Base-by-base conservation (phyloP, 2,329 filamentous ascomycete species). In the Colletotrichum spinosum region DNA sequence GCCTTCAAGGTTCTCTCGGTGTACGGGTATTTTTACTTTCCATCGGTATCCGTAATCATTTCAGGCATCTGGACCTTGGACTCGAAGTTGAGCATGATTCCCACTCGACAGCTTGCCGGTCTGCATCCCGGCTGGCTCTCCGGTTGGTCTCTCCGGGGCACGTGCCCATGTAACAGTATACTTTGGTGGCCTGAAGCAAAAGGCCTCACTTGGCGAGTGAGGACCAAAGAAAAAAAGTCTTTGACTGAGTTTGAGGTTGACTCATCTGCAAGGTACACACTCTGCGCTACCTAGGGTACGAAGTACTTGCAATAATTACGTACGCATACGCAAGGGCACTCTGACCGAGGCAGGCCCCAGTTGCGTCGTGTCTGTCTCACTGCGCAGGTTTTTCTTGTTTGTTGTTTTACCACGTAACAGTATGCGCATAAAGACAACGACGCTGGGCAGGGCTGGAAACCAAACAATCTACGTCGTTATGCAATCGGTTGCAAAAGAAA, bases 161-260 rank as follows among this genome's bases (percentile, higher is more conserved):
- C 15, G 44, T 46, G 44, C 44, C 6, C 25, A 6, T 46, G 12
- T 13, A 17, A 17, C 17, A 17, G 17, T 17, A 8, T 13, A 13
- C 12, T 13, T n/a, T 15, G n/a, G 25, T 10, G 8, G 44, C 44
- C 44, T 46, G 44, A n/a, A 25, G 25, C 25, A 25, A 25, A 46
- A 15, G 44, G n/a, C 9, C 15, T 46, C 12, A n/a, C 42, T 44
- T 15, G 42, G 12, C 42, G 42, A 25, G 25, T 5, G 25, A 25
- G 25, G 25, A 25, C 25, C 25, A 25, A 25, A 25, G 25, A 25
- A 25, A 25, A 25, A 25, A 25, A 17, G 34, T 37, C 50, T 55
- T 13, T 49, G 17, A 34, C 34, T 17, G 45, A 42, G 55, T 60
- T 65, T 60, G 61, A 60, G 38, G 44, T 65, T 65, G 61, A 65